Evolutionary conservation across 1,284 basidiomycete species (phyloP).

Genomic region (Microbotryum silenes-acaulis): DNA sequence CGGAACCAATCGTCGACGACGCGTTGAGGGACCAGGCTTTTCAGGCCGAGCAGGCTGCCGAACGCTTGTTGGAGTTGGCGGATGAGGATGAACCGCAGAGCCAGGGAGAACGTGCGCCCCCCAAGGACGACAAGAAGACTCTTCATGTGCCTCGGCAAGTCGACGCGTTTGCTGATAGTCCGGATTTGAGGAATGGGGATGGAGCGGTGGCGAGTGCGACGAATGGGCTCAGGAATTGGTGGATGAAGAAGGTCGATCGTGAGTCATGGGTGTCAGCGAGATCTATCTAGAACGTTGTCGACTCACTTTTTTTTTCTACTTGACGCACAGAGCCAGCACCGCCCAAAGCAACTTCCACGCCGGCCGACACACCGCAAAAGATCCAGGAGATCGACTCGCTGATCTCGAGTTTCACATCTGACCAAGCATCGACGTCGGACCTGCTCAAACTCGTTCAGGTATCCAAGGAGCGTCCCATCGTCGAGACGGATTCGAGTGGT

Average conservation of each 20-base stretch:
- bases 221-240: slow-evolving; percentile 15
- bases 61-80: slow-evolving; percentile 39
- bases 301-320: not conserved
- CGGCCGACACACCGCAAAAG: slow-evolving; percentile 1
- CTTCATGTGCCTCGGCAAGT: no score
- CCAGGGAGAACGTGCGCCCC: not conserved
- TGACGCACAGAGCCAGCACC: no score
- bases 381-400: slow-evolving; percentile 9
- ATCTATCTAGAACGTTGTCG: no score
- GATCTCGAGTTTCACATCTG: not conserved
- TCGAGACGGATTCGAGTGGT: slow-evolving; percentile 3
- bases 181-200: slow-evolving; percentile 13
- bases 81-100: slow-evolving; percentile 3
- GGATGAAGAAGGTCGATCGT: slow-evolving; percentile 15
- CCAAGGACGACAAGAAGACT: not conserved
- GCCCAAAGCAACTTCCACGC: not conserved
- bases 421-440: not conserved
- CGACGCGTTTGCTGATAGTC: slow-evolving; percentile 26
- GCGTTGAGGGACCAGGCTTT: slow-evolving; percentile 72
- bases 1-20: slow-evolving; percentile 64
- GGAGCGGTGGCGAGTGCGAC: slow-evolving; percentile 1
- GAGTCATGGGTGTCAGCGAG: not conserved
- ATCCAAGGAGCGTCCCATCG: slow-evolving; percentile 14
- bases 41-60: slow-evolving; percentile 78
- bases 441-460: slow-evolving; percentile 8